A percentile compares a stretch with the other conserved stretches of the same genome.
These are phyloP conservation scores for Curvularia verruculosa DNA, from an alignment of 2,329 filamentous ascomycete species.

Conservation along the genomic window DNA sequence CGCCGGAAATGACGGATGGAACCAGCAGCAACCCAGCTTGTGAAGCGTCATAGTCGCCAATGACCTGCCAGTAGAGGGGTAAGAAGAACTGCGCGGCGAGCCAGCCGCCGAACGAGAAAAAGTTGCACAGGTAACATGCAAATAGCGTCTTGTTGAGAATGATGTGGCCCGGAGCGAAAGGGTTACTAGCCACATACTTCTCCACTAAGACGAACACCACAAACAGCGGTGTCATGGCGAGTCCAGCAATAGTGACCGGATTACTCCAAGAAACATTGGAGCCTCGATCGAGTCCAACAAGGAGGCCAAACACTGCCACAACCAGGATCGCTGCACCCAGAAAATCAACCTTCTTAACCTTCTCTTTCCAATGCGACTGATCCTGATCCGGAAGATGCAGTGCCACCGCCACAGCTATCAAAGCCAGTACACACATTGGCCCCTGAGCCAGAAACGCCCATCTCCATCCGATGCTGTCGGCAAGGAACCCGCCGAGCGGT, in stretches of 20 bases:
- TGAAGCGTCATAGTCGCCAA: slow-evolving; percentile 67
- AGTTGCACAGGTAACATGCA: slow-evolving; percentile 72
- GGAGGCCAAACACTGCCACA: slow-evolving; percentile 67
- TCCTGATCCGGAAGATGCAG: slow-evolving; percentile 67
- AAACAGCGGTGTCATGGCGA: slow-evolving; percentile 66
- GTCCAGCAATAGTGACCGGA: slow-evolving; percentile 62
- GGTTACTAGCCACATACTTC: slow-evolving; percentile 68
- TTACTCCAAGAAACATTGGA: slow-evolving; percentile 73
- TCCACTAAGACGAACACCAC: slow-evolving; percentile 72
- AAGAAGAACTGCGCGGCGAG: slow-evolving; percentile 71
- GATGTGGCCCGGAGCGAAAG: slow-evolving; percentile 76
- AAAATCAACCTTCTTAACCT: slow-evolving; percentile 74
- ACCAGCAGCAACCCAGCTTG: slow-evolving; percentile 69
- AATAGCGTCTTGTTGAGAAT: slow-evolving; percentile 71
- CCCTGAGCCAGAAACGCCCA: slow-evolving; percentile 77
- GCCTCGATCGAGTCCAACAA: slow-evolving; percentile 74
- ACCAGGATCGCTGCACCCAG: slow-evolving; percentile 71
- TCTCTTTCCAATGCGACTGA: slow-evolving; percentile 67
- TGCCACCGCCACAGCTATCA: slow-evolving; percentile 66
- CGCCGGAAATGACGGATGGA: slow-evolving; percentile 67
- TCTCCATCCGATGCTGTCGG: slow-evolving; percentile 76
- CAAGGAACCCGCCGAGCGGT: slow-evolving; percentile 70
- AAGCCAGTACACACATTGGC: slow-evolving; percentile 70
- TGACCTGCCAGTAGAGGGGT: slow-evolving; percentile 79
- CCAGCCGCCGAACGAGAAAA: slow-evolving; percentile 70